Evolutionary conservation across 345 rosid genomes (phyloP).

Genomic region (Rhodomyrtus tomentosa): DNA sequence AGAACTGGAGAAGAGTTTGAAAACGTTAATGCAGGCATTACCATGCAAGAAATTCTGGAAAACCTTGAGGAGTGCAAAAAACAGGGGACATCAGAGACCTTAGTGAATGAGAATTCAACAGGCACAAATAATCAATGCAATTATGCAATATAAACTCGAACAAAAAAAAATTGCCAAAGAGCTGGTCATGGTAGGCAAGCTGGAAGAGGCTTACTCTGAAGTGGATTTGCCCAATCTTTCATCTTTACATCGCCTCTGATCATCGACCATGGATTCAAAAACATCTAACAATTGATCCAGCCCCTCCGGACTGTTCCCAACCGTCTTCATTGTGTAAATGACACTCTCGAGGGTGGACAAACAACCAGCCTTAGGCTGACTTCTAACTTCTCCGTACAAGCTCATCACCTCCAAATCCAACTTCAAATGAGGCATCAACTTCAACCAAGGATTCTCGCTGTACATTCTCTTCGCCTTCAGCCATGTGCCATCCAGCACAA

Average conservation of each 20-base stretch:
- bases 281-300: slow-evolving; percentile 60
- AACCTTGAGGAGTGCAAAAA: neutral
- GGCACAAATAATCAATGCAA: neutral
- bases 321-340: slow-evolving; percentile 50
- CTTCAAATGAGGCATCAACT: slow-evolving; percentile 63
- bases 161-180: neutral
- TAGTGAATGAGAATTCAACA: neutral
- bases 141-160: neutral
- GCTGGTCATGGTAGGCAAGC: neutral
- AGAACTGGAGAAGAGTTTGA: neutral
- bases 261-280: slow-evolving; percentile 67
- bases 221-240: slow-evolving; percentile 28
- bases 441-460: slow-evolving; percentile 83
- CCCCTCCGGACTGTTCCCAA: slow-evolving; percentile 34
- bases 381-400: slow-evolving; percentile 59
- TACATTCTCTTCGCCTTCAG: slow-evolving; percentile 69
- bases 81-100: neutral
- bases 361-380: slow-evolving; percentile 67
- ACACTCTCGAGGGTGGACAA: slow-evolving; percentile 79
- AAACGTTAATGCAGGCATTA: neutral
- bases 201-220: neutral
- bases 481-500: slow-evolving; percentile 90
- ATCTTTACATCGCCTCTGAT: slow-evolving; percentile 57
- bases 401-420: slow-evolving; percentile 48
- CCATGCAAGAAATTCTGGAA: neutral